These are phyloP conservation scores for Arachnopeziza araneosa DNA, from an alignment of 2,329 filamentous ascomycete genomes.

Conservation along the genomic window DNA sequence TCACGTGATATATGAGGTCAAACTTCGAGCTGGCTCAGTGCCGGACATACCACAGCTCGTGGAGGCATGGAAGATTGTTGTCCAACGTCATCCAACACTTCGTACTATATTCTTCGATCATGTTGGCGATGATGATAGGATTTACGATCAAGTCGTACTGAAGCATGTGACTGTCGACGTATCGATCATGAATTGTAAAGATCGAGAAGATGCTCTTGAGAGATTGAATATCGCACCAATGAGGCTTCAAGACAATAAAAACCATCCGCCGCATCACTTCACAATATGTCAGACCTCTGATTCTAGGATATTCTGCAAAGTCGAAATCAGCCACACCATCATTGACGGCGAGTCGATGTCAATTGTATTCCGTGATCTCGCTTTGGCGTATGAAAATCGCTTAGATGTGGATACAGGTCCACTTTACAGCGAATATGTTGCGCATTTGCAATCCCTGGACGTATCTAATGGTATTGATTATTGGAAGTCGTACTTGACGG, in stretches of 20 bases:
- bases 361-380: slow-evolving; percentile 40
- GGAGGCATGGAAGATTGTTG: neutral
- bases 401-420: slow-evolving; percentile 10
- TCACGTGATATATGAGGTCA: neutral
- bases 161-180: neutral
- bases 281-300: neutral
- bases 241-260: slow-evolving; percentile 9
- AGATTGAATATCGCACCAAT: neutral
- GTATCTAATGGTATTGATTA: slow-evolving; percentile 20
- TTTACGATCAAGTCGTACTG: neutral
- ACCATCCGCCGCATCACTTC: neutral
- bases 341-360: slow-evolving; percentile 43
- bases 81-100: neutral
- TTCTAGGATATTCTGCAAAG: slow-evolving; percentile 34
- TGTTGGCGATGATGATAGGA: neutral
- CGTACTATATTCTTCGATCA: neutral
- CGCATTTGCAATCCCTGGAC: slow-evolving; percentile 24
- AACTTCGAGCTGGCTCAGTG: neutral
- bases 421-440: slow-evolving; percentile 27
- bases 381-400: slow-evolving; percentile 31
- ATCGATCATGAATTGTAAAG: neutral
- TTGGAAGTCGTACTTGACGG: slow-evolving; percentile 26
- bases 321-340: slow-evolving; percentile 36
- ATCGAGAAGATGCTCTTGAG: neutral
- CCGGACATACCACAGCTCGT: neutral